Evolutionary conservation across 108 stramenopile genomes (phyloP).

Genomic region (Craspedostauros australis): DNA sequence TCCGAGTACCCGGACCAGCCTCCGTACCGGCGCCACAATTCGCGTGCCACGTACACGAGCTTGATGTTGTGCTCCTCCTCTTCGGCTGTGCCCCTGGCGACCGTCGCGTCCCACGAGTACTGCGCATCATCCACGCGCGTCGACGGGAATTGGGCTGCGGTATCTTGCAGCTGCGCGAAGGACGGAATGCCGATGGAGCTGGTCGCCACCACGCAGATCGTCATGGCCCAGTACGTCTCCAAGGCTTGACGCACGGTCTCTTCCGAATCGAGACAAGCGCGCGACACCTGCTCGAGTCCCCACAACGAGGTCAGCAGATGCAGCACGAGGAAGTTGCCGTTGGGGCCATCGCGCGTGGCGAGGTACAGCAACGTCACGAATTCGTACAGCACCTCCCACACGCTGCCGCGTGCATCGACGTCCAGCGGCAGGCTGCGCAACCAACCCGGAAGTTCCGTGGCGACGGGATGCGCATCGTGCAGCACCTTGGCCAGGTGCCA

Average conservation of each 20-base stretch:
- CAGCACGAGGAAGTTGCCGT: conserved; percentile 14
- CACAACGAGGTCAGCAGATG: conserved; percentile 12
- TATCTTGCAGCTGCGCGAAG: background rate
- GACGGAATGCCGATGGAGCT: background rate
- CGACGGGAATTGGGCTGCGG: background rate
- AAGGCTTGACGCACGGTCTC: background rate
- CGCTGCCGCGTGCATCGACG: too few relatives aligned
- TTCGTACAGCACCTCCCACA: conserved; percentile 6
- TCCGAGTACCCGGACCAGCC: conserved; percentile 6
- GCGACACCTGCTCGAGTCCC: conserved; percentile 5
- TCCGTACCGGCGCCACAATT: conserved; percentile 13
- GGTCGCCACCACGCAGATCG: background rate
- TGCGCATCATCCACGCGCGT: background rate
- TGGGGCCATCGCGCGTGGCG: background rate
- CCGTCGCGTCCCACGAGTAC: background rate
- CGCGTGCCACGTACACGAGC: conserved; percentile 12
- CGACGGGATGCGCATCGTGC: conserved; percentile 5
- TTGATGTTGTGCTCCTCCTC: conserved; percentile 22
- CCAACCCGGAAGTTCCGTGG: conserved; percentile 11
- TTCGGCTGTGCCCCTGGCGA: conserved; percentile 2
- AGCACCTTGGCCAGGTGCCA: conserved; percentile 15
- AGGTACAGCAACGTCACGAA: conserved; percentile 1
- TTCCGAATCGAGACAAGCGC: background rate
- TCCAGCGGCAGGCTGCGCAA: background rate
- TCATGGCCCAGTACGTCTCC: background rate